A percentile compares a stretch with the other conserved stretches of the same genome.
Conservation (phyloP, 768 basidiomycete species). For the Pisolithus tinctorius region DNA sequence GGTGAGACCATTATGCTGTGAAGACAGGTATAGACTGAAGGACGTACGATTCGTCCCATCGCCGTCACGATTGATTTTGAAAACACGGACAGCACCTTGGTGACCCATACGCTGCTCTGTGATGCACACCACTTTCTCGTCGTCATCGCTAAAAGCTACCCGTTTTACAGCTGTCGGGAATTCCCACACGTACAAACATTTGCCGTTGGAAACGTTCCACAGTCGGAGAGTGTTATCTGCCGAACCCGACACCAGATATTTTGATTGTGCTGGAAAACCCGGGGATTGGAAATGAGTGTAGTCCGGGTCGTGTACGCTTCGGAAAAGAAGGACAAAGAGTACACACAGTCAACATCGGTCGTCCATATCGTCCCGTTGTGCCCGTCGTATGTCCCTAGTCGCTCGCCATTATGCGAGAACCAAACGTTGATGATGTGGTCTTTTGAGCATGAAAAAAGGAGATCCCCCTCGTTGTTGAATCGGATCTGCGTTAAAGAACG, state of each 20-base stretch:
- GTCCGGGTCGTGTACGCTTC: too few relatives aligned
- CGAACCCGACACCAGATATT: constrained; percentile 82
- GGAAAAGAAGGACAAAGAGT: not conserved
- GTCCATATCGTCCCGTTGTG: constrained; percentile 98
- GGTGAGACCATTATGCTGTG: not conserved
- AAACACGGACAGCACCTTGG: constrained; percentile 88
- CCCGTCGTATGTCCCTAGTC: constrained; percentile 93
- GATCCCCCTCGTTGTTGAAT: constrained; percentile 94
- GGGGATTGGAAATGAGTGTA: not conserved
- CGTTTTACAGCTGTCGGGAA: constrained; percentile 98
- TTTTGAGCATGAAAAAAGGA: constrained; percentile 94
- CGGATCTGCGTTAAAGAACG: constrained; percentile 96
- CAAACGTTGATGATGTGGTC: constrained; percentile 94
- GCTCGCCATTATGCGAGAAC: constrained; percentile 96
- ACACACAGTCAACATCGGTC: constrained; percentile 89
- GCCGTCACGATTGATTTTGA: constrained; percentile 74
- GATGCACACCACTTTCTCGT: constrained; percentile 79
- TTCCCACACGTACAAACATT: constrained; percentile 94
- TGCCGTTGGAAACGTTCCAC: constrained; percentile 85
- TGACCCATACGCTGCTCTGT: constrained; percentile 97
- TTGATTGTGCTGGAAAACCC: constrained; percentile 57
- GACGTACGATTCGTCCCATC: constrained; percentile 75
- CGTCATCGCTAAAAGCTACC: constrained; percentile 85
- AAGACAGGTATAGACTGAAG: not conserved
- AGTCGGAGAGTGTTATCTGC: constrained; percentile 91